Evolutionary conservation across 495 filamentous ascomycete species (phyloP).

Genomic region (Penicillium cosmopolitanum): DNA sequence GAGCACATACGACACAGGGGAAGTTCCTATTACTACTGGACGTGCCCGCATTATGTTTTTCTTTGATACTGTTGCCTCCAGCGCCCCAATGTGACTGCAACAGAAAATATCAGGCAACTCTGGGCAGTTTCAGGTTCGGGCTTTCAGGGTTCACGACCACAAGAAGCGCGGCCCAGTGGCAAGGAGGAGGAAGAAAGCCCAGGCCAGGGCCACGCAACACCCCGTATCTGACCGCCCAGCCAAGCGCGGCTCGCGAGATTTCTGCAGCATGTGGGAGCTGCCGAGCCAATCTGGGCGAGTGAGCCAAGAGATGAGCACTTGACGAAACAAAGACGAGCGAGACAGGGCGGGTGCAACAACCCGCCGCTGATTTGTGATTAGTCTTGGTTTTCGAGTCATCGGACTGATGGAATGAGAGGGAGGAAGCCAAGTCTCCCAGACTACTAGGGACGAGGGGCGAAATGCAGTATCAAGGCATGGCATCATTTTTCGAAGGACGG

Average conservation of each 20-base stretch:
- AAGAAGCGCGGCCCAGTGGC: conserved; percentile 3
- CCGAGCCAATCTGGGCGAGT: conserved; percentile 6
- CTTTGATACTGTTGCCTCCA: neutral
- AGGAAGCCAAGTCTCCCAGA: neutral
- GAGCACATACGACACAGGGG: neutral
- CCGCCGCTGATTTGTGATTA: neutral
- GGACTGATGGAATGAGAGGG: neutral
- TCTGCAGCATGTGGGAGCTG: conserved; percentile 5
- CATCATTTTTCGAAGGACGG: neutral
- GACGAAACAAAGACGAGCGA: neutral
- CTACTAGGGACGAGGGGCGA: neutral
- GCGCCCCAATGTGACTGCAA: neutral
- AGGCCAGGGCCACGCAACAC: conserved; percentile 14
- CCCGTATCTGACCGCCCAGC: conserved; percentile 13
- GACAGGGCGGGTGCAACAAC: neutral
- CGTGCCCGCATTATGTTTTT: neutral
- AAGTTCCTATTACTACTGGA: neutral
- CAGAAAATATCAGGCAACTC: neutral
- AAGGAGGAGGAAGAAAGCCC: neutral
- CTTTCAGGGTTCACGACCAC: neutral
- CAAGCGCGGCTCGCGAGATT: conserved; percentile 10
- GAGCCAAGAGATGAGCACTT: conserved; percentile 3
- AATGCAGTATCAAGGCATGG: neutral
- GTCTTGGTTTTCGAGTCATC: neutral
- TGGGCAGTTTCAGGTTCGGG: conserved; percentile 5